phyloP scores from a whole-genome alignment of 805 yeast genomes.

The Kluyveromyces siamensis region DNA sequence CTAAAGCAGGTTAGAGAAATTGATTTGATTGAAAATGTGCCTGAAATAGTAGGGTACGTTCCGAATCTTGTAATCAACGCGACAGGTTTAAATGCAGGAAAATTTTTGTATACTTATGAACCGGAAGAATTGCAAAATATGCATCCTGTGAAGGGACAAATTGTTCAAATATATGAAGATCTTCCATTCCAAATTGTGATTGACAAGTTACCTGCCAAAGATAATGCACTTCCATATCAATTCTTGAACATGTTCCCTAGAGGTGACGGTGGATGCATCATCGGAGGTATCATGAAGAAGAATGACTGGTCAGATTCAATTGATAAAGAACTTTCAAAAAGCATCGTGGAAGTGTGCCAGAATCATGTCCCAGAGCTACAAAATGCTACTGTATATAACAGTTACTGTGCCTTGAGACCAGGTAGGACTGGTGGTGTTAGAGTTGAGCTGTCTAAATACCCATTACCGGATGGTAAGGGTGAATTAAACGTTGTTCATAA shows the following conservation, averaged over 20 bases:
- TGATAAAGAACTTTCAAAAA: constrained; percentile 37
- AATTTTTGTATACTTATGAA: constrained; percentile 24
- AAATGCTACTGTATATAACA: constrained; percentile 11
- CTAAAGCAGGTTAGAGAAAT: constrained; percentile 35
- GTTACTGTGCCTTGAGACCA: constrained; percentile 50
- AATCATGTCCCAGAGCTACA: constrained; percentile 20
- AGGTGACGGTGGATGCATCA: constrained; percentile 61
- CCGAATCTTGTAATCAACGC: constrained; percentile 50
- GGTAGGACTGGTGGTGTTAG: constrained; percentile 53
- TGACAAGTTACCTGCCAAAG: constrained; percentile 16
- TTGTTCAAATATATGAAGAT: constrained; percentile 41
- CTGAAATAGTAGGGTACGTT: constrained; percentile 25
- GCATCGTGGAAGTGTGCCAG: constrained; percentile 40
- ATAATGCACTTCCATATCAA: constrained; percentile 28
- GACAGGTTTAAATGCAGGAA: constrained; percentile 42
- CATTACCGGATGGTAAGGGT: constrained; percentile 6
- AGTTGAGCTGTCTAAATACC: constrained; percentile 33
- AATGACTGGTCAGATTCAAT: constrained; percentile 27
- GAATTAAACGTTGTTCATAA: constrained; percentile 40
- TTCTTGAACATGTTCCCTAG: constrained; percentile 56
- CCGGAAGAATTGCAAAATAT: constrained; percentile 34
- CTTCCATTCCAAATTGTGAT: constrained; percentile 29
- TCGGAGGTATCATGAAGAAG: constrained; percentile 43
- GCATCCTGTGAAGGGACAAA: constrained; percentile 54
- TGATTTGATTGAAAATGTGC: constrained; percentile 41